Evolutionary conservation across 805 yeast species (phyloP), one percentile per base, ranked within the genome.

Genomic region (Maudiozyma bulderi): DNA sequence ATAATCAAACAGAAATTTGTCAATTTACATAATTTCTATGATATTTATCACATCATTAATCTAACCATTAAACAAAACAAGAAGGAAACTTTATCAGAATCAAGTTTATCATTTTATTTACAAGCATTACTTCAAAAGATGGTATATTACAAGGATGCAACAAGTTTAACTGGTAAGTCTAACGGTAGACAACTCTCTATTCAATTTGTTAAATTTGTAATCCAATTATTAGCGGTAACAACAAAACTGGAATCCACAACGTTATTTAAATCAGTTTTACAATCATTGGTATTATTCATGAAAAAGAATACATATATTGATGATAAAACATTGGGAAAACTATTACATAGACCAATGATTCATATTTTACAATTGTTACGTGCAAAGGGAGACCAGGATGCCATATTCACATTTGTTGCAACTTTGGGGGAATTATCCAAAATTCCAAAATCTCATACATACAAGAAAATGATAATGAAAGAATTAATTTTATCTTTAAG

Each of bases 401-500:
- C 60, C 40, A 52, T 58, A 28, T 56, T 64, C 26, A 45, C 52
- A 14, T 30, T 57, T 9, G 51, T 59, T 14, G 54, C 62, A 4
- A 31, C 52, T 4, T 31, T 60, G 2, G 52, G 55, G n/a, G 45
- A 46, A 13, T 10, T 40, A 13, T 44, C 51, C 6, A 45, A 51
- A 5, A 37, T 53, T 13, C 35, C 35, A 8, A 49, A 49, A 20
- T 48, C 49, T 37, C 45, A 50, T 11, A 46, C 40, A 26, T 64
- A 64, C 35, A 57, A 53, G 15, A 54, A 54, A n/a, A 51, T 48
- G 14, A 29, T 64, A 3, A 37, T 57, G 3, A 54, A 52, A 2
- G 64, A 60, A 43, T 29, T 64, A 29, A 45, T 59, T 5, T 40
- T 55, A 6, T 54, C 62, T 3, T 40, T 61, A 13, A 49, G 60